Percentiles rank a stretch among this genome's conserved stretches.
phyloP scores from a whole-genome alignment of 1,284 basidiomycete species.

The Ceratobasidium sp. region DNA sequence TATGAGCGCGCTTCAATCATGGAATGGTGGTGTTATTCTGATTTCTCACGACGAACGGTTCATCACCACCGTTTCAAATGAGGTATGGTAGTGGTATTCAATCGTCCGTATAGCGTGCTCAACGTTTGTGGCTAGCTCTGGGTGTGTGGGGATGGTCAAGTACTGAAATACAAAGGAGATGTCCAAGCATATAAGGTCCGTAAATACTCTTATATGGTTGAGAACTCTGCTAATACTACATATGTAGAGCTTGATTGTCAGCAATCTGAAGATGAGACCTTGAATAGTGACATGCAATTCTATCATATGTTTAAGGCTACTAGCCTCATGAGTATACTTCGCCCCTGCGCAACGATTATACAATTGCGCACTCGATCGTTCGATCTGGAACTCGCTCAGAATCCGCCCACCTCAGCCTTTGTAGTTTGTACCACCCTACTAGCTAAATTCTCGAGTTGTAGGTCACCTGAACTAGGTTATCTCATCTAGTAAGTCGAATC shows the following conservation, averaged over 20 bases:
- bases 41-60: constrained; percentile 96
- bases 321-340: constrained; percentile 10
- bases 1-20: constrained; percentile 87
- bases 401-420: not conserved
- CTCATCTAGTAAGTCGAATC: constrained; percentile 26
- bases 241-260: constrained; percentile 79
- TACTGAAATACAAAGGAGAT: constrained; percentile 89
- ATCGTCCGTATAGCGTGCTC: not conserved
- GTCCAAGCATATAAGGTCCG: constrained; percentile 92
- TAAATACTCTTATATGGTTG: constrained; percentile 49
- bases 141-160: constrained; percentile 91
- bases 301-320: not conserved
- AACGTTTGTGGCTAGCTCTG: constrained; percentile 70
- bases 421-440: not conserved
- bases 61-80: constrained; percentile 85
- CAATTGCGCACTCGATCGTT: not conserved
- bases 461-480: constrained; percentile 36
- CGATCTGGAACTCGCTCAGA: constrained; percentile 8
- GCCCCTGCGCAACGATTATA: not conserved
- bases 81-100: constrained; percentile 64
- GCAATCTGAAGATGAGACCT: constrained; percentile 75
- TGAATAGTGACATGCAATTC: constrained; percentile 32
- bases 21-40: constrained; percentile 97
- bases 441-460: constrained; percentile 8
- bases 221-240: constrained; percentile 44